Evolutionary conservation across 257 asterid genomes (phyloP).

Genomic region (Scutellaria minor): DNA sequence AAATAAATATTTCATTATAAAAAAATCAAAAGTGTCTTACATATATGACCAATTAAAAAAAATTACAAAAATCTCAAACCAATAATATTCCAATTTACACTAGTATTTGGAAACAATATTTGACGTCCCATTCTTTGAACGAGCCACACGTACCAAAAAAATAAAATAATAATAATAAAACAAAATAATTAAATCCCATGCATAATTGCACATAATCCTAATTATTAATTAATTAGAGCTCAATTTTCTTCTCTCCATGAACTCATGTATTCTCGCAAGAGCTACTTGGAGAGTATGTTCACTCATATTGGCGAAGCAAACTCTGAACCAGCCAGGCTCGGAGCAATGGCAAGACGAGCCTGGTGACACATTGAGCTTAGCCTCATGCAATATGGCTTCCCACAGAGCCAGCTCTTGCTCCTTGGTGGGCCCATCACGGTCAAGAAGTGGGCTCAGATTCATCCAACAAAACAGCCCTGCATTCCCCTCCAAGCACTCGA

Average conservation of each 20-base stretch:
- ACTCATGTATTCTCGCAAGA: constrained; percentile 41
- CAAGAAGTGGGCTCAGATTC: constrained; percentile 44
- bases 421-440: constrained; percentile 28
- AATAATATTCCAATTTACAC: too few species aligned
- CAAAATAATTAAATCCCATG: background rate
- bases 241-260: constrained; percentile 39
- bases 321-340: constrained; percentile 61
- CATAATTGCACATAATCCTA: too few species aligned
- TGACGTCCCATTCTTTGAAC: too few species aligned
- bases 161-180: background rate
- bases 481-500: constrained; percentile 53
- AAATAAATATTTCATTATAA: too few species aligned
- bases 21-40: too few species aligned
- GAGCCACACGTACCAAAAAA: background rate
- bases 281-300: constrained; percentile 53
- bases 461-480: constrained; percentile 65
- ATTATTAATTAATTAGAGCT: background rate
- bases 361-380: constrained; percentile 51
- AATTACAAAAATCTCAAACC: too few species aligned
- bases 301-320: constrained; percentile 63
- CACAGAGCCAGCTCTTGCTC: constrained; percentile 46
- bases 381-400: constrained; percentile 45
- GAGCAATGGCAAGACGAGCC: constrained; percentile 61
- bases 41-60: too few species aligned
- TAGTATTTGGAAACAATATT: too few species aligned